phyloP scores from a whole-genome alignment of 345 rosid genomes.

The Clarkia xantiana region DNA sequence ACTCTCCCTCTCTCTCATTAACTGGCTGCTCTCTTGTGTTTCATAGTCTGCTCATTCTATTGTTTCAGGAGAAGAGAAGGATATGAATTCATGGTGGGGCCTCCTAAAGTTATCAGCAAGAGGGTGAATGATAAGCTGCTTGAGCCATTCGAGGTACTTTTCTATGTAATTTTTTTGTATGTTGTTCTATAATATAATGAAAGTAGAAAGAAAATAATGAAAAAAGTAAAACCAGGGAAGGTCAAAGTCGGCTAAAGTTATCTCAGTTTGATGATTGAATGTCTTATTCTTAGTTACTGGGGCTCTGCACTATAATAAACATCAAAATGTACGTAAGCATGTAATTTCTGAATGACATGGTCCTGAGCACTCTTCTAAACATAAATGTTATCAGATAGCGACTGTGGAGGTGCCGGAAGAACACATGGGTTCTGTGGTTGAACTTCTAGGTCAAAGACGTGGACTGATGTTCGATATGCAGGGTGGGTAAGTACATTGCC shows the following conservation, averaged over 20 bases:
- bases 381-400: slow-evolving; percentile 43
- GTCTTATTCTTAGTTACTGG: too few relatives aligned
- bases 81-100: slow-evolving; percentile 96
- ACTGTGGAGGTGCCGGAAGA: slow-evolving; percentile 91
- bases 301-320: not conserved
- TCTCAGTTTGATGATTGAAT: too few relatives aligned
- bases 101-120: slow-evolving; percentile 90
- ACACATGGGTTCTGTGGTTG: slow-evolving; percentile 92
- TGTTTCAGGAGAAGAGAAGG: slow-evolving; percentile 92
- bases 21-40: slow-evolving; percentile 11
- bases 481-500: slow-evolving; percentile 41
- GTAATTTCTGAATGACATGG: too few relatives aligned
- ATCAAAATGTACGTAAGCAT: too few relatives aligned
- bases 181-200: too few relatives aligned
- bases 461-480: slow-evolving; percentile 95
- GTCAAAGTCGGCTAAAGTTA: too few relatives aligned
- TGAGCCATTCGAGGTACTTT: slow-evolving; percentile 78
- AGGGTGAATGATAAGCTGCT: slow-evolving; percentile 56
- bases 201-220: too few relatives aligned
- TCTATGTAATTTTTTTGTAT: not conserved
- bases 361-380: too few relatives aligned
- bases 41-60: not conserved
- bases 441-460: slow-evolving; percentile 91
- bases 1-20: slow-evolving; percentile 5
- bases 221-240: too few relatives aligned